These are phyloP conservation scores for Neolentinus lepideus DNA, from an alignment of 1,284 basidiomycete species.

Conservation along the genomic window DNA sequence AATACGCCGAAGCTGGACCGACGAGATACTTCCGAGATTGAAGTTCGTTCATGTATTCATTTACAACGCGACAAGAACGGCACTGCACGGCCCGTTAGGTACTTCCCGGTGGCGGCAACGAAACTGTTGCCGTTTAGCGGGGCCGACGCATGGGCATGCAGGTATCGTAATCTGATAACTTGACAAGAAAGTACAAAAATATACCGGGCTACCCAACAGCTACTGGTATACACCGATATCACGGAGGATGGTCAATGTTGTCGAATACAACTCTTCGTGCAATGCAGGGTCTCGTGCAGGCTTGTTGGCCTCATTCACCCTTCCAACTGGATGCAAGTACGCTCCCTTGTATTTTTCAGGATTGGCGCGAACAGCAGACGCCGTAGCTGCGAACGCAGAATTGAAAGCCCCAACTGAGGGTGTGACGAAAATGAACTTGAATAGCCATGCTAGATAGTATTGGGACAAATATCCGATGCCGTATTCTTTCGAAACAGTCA, in stretches of 20 bases:
- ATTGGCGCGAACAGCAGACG: slow-evolving; percentile 7
- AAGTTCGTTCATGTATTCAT: background rate
- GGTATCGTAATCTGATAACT: background rate
- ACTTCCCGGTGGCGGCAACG: no score
- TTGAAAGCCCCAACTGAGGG: slow-evolving; percentile 12
- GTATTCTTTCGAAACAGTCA: background rate
- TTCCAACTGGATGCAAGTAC: slow-evolving; percentile 15
- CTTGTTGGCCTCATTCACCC: slow-evolving; percentile 10
- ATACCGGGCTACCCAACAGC: background rate
- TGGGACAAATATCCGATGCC: background rate
- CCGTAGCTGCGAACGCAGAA: slow-evolving; percentile 11
- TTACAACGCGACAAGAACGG: background rate
- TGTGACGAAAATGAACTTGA: slow-evolving; percentile 8
- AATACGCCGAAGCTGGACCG: background rate
- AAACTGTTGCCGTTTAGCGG: no score
- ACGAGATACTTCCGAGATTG: background rate
- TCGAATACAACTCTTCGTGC: slow-evolving; percentile 12
- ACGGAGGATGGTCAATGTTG: slow-evolving; percentile 7
- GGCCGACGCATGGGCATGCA: background rate
- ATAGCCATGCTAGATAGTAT: background rate
- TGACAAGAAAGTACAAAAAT: background rate
- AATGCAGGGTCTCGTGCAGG: slow-evolving; percentile 11
- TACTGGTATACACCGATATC: background rate
- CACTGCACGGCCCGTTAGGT: background rate
- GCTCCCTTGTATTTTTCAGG: slow-evolving; percentile 12